These are phyloP conservation scores for Salvia splendens DNA, from an alignment of 257 asterid species.

Conservation along the genomic window DNA sequence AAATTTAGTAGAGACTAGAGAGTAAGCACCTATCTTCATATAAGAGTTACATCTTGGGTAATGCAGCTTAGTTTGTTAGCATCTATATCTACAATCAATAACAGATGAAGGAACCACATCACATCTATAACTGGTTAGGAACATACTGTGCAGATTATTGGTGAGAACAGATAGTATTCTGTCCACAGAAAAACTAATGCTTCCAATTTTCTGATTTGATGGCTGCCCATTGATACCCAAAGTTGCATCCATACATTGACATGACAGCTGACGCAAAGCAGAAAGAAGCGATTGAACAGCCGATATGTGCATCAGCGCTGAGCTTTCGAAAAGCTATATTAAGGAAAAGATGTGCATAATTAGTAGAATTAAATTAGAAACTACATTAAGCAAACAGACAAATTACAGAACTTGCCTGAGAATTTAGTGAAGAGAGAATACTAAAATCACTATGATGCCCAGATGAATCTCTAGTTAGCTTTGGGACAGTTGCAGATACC, in stretches of 20 bases:
- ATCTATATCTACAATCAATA: conserved; percentile 11
- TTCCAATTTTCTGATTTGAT: conserved; percentile 81
- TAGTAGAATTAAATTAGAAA: conserved; percentile 19
- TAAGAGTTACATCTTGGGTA: conserved; percentile 12
- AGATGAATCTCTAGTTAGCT: conserved; percentile 85
- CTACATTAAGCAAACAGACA: conserved; percentile 18
- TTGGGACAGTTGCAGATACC: conserved; percentile 77
- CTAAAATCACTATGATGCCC: conserved; percentile 94
- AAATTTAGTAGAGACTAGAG: not conserved
- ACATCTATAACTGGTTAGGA: conserved; percentile 28
- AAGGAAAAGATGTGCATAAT: conserved; percentile 28
- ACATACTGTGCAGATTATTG: conserved; percentile 93
- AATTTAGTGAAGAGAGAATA: conserved; percentile 86
- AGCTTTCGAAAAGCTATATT: conserved; percentile 90
- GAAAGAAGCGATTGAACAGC: conserved; percentile 94
- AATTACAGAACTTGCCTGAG: conserved; percentile 60
- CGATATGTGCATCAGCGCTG: conserved; percentile 83
- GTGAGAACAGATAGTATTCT: conserved; percentile 81
- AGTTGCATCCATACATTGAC: conserved; percentile 70
- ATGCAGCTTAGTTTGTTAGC: conserved; percentile 26
- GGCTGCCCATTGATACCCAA: conserved; percentile 67
- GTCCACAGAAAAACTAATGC: conserved; percentile 82
- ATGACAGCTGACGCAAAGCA: conserved; percentile 84
- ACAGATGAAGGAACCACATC: conserved; percentile 32
- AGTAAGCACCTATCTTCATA: conserved; percentile 12